Conservation (phyloP, 2,329 filamentous ascomycete species). For the Xylaria arbuscula region DNA sequence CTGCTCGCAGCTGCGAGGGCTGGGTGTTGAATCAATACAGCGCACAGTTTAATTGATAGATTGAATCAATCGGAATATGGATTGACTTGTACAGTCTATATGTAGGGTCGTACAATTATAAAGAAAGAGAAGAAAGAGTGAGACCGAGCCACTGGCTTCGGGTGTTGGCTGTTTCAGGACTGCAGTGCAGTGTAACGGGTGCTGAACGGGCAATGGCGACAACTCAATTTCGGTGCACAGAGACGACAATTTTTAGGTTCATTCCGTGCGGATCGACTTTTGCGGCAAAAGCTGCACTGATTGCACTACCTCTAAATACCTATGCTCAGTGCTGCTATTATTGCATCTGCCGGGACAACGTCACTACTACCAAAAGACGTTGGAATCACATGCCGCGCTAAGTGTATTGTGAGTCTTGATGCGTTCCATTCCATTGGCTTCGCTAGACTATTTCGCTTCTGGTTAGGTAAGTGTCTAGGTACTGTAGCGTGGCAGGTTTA, state of each 20-base stretch:
- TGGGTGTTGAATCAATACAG: conserved; percentile 35
- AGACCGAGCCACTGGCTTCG: background rate
- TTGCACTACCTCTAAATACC: background rate
- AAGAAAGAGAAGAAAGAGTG: conserved; percentile 11
- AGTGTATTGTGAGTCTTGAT: background rate
- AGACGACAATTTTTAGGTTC: background rate
- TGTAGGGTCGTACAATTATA: background rate
- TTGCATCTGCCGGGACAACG: conserved; percentile 6
- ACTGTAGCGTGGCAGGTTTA: conserved; percentile 12
- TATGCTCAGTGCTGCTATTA: conserved; percentile 3
- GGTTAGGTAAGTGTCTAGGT: too few species aligned
- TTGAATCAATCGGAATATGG: background rate
- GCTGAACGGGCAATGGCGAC: too few species aligned
- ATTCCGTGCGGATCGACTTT: background rate
- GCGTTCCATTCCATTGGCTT: conserved; percentile 3
- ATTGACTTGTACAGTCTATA: background rate
- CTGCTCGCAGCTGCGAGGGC: conserved; percentile 38
- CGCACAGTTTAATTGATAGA: background rate
- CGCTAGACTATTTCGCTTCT: background rate
- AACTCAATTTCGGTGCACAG: background rate
- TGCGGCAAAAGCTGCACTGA: background rate
- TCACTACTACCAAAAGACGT: background rate
- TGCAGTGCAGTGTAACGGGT: background rate
- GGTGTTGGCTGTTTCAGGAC: background rate
- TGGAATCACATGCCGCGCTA: conserved; percentile 7